Evolutionary conservation across 805 yeast genomes (phyloP), one percentile per base, ranked within the genome.

Genomic region (Lipomyces spencermartinsiae): DNA sequence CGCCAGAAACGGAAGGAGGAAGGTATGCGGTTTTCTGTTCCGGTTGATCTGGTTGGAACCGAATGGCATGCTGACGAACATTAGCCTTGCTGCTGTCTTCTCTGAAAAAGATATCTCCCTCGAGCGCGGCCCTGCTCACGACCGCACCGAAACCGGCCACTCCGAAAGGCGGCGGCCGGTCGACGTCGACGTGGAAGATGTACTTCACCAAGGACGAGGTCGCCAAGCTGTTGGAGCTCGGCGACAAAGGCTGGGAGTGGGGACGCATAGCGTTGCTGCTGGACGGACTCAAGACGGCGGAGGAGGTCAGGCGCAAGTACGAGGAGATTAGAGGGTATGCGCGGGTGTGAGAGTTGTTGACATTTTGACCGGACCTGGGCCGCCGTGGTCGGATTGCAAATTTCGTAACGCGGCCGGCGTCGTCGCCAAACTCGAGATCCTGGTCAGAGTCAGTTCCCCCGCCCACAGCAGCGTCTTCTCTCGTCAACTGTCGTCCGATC

Each of bases 191-290:
- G 6, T 66, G 70, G 70, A 63, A 62, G 55, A 60, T 53, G 33
- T 66, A 66, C 35, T 66, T 66, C 49, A 59, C 64, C 1, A n/a
- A n/a, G 14, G 53, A 19, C 9, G 71, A 67, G 34, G 59, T 67
- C 7, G 61, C 59, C 3, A 67, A 67, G 22, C 39, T 67, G 25
- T 54, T 65, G n/a, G 63, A 61, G 34, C 37, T 62, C 12, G 71
- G 71, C 29, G 68, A 65, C 39, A 33, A 58, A 31, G 71, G 66
- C 12, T 58, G 62, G 63, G 66, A 65, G 29, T 67, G 71, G 71
- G 68, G 71, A 16, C 54, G 71, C 29, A 67, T 67, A 22, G 71
- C 71, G 12, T 14, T 67, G 46, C 61, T 67, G 8, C 68, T 67
- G 14, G 63, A 65, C 35, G 71, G 71, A 4, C 60, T 67, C 16